A percentile compares a stretch with the other conserved stretches of the same genome.
These are phyloP conservation scores for Taphrina communis DNA, from an alignment of 1,139 yeast genomes.

Conservation along the genomic window DNA sequence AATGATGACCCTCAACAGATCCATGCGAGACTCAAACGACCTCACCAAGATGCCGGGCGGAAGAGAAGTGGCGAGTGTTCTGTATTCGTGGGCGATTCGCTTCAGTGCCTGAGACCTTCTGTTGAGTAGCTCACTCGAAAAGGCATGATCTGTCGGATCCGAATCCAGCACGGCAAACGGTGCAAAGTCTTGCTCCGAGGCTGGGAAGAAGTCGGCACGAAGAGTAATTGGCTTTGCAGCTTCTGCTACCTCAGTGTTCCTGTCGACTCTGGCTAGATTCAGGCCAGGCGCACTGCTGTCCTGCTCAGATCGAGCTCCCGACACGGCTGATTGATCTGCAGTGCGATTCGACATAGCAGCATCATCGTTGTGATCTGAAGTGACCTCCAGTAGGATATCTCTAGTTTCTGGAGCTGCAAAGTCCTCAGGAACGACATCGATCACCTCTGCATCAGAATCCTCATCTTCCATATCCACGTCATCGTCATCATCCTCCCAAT, in stretches of 20 bases:
- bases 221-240: constrained; percentile 15
- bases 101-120: background rate
- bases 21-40: constrained; percentile 44
- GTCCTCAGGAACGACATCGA: constrained; percentile 29
- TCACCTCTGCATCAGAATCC: constrained; percentile 29
- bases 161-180: constrained; percentile 13
- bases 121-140: background rate
- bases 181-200: constrained; percentile 2
- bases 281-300: background rate
- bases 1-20: constrained; percentile 44
- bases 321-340: background rate
- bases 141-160: constrained; percentile 29
- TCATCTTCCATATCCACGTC: constrained; percentile 27
- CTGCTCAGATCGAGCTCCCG: background rate
- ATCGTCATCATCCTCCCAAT: constrained; percentile 27
- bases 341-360: background rate
- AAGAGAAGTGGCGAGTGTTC: constrained; percentile 42
- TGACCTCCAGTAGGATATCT: constrained; percentile 17
- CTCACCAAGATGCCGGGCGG: constrained; percentile 46
- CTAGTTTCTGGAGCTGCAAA: constrained; percentile 13
- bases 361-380: background rate
- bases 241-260: constrained; percentile 19
- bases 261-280: background rate
- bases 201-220: constrained; percentile 19
- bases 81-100: constrained; percentile 41